These are phyloP conservation scores for Phytophthora citrophthora DNA, from an alignment of 352 stramenopile species.

Conservation along the genomic window DNA sequence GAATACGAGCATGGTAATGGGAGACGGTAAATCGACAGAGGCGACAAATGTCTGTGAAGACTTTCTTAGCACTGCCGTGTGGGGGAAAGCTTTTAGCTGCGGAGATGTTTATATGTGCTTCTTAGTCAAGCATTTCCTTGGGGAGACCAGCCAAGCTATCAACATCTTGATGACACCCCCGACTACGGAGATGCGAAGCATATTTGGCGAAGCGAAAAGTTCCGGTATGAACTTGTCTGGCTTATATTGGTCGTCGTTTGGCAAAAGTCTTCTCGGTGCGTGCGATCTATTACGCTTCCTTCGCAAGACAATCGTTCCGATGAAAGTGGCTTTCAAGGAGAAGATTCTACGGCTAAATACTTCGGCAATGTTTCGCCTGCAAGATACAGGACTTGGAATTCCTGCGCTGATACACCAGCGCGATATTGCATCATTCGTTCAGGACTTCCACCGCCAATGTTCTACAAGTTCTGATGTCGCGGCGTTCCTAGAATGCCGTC, in stretches of 20 bases:
- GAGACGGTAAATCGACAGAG: constrained; percentile 17
- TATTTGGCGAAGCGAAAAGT: constrained; percentile 44
- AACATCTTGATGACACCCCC: constrained; percentile 60
- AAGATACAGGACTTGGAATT: constrained; percentile 58
- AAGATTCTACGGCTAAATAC: constrained; percentile 67
- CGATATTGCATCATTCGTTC: constrained; percentile 53
- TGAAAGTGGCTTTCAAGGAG: constrained; percentile 56
- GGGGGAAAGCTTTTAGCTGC: constrained; percentile 48
- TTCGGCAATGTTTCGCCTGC: constrained; percentile 53
- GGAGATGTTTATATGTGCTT: constrained; percentile 83
- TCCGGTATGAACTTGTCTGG: constrained; percentile 14
- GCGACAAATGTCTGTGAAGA: constrained; percentile 55
- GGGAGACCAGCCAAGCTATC: constrained; percentile 52
- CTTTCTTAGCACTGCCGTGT: constrained; percentile 69
- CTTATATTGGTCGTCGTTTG: constrained; percentile 82
- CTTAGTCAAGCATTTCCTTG: constrained; percentile 70
- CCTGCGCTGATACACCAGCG: constrained; percentile 67
- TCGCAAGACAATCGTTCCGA: constrained; percentile 49
- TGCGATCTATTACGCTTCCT: constrained; percentile 74
- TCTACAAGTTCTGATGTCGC: constrained; percentile 35
- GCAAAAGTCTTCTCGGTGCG: constrained; percentile 70
- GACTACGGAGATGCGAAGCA: constrained; percentile 57
- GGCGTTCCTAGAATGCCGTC: constrained; percentile 50
- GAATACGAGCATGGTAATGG: neutral
- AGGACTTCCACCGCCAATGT: constrained; percentile 48